These are phyloP conservation scores for Dactylellina haptotyla DNA, from an alignment of 2,329 filamentous ascomycete genomes.

Conservation along the genomic window DNA sequence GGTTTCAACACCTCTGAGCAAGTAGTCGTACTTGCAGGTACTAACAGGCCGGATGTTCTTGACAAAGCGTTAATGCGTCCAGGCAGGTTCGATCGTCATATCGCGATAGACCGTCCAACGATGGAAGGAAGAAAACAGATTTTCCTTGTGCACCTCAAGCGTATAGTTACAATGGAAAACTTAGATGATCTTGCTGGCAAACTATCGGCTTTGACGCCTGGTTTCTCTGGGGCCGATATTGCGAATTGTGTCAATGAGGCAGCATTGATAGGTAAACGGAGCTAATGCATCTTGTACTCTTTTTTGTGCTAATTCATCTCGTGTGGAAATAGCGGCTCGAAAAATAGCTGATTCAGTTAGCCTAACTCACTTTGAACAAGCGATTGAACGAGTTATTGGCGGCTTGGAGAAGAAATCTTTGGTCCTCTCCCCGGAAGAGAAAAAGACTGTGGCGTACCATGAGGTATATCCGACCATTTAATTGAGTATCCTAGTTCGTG, in stretches of 20 bases:
- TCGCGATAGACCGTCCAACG: conserved; percentile 90
- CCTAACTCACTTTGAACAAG: conserved; percentile 94
- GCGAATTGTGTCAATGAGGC: conserved; percentile 99
- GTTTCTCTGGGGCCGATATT: conserved; percentile 97
- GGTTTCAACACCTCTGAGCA: conserved; percentile 62
- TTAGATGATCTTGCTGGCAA: conserved; percentile 86
- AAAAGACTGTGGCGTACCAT: conserved; percentile 95
- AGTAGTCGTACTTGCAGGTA: conserved; percentile 94
- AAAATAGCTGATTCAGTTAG: conserved; percentile 80
- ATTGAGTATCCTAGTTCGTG: background rate
- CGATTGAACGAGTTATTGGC: conserved; percentile 95
- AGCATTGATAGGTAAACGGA: conserved; percentile 83
- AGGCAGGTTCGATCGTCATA: conserved; percentile 96
- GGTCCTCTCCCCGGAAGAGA: conserved; percentile 91
- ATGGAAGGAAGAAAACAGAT: conserved; percentile 98
- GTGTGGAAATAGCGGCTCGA: conserved; percentile 75
- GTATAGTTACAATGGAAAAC: conserved; percentile 93
- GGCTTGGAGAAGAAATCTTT: conserved; percentile 97
- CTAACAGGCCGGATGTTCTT: conserved; percentile 91
- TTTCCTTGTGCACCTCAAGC: conserved; percentile 91
- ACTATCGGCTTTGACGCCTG: conserved; percentile 89
- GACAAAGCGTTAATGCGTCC: conserved; percentile 97
- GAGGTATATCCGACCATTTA: conserved; percentile 65
- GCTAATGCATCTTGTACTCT: background rate
- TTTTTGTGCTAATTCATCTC: conserved; percentile 7